Base-by-base conservation (phyloP, 2,329 filamentous ascomycete species). In the Pseudogymnoascus sp. region DNA sequence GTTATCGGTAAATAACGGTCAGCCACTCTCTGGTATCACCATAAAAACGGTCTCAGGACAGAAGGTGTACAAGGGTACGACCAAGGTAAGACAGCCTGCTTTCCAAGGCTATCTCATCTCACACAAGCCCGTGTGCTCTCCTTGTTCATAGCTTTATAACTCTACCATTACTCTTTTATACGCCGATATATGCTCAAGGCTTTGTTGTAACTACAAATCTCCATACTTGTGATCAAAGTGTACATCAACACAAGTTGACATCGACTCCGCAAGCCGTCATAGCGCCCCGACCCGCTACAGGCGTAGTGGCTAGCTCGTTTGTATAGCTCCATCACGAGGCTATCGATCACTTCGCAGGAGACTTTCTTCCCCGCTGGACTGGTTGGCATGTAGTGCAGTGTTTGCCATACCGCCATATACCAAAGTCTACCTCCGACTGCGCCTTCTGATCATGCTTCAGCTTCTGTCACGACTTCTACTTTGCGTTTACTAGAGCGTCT, bases 241-340 rank as follows among this genome's bases (percentile, higher is more conserved):
- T 37, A 37, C 57, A 4, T 20, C 12, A 16, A 54, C n/a, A 41
- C 25, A 30, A 33, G 8, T 54, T 33, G n/a, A 47, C 41, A 16
- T 54, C 43, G 25, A 47, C 43, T 54, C 47, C 28, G 47, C 47
- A 33, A 54, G 9, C 41, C 20, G 8, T 54, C 43, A 50, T 20
- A 22, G 18, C 38, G 47, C n/a, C 25, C 47, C 47, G 47, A 16
- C 25, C 47, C 47, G 28, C 47, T 47, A 54, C 47, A 25, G 57
- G 18, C 18, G 20, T 58, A 30, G 47, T 58, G 54, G 22, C 20
- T 36, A 58, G 33, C 57, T 39, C 33, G 38, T 36, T 36, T 58
- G 57, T 58, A 36, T 58, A 39, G 57, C 57, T 36, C 57, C 57
- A 38, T 58, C 57, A 14, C 37, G 16, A 58, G 37, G 57, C 57